Evolutionary conservation across 2,329 filamentous ascomycete genomes (phyloP).

Genomic region (Cercospora sp.): DNA sequence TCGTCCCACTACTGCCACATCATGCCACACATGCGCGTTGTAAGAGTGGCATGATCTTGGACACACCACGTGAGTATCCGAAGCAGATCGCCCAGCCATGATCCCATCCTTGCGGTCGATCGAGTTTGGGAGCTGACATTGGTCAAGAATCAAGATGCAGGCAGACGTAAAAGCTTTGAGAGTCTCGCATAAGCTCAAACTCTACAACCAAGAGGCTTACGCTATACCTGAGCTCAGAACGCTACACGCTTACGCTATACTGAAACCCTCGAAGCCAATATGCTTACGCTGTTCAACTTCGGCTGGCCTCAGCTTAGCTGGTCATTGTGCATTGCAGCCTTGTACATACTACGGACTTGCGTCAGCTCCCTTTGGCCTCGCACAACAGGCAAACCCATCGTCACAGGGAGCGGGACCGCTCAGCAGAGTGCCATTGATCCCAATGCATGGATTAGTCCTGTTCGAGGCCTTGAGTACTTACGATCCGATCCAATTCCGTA

Average conservation of each 20-base stretch:
- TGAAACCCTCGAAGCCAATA: background rate
- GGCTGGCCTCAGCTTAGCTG: background rate
- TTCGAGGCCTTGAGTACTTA: background rate
- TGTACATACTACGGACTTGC: background rate
- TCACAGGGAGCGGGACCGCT: background rate
- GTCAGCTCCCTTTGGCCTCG: background rate
- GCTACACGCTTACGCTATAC: background rate
- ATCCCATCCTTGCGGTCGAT: background rate
- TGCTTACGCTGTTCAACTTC: background rate
- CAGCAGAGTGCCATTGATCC: background rate
- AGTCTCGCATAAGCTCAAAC: background rate
- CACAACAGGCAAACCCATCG: background rate
- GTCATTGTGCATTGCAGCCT: background rate
- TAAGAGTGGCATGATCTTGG: background rate
- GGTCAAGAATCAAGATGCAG: background rate
- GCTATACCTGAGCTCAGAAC: background rate
- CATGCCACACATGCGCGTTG: background rate
- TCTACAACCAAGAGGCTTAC: background rate
- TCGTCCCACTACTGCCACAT: background rate
- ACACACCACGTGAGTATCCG: background rate
- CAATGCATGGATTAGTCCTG: background rate
- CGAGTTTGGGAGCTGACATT: background rate
- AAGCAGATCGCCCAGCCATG: background rate
- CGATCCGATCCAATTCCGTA: background rate
- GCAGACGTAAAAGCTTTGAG: background rate